phyloP scores from a whole-genome alignment of 2,329 filamentous ascomycete genomes.

The Pseudogymnoascus pannorum region DNA sequence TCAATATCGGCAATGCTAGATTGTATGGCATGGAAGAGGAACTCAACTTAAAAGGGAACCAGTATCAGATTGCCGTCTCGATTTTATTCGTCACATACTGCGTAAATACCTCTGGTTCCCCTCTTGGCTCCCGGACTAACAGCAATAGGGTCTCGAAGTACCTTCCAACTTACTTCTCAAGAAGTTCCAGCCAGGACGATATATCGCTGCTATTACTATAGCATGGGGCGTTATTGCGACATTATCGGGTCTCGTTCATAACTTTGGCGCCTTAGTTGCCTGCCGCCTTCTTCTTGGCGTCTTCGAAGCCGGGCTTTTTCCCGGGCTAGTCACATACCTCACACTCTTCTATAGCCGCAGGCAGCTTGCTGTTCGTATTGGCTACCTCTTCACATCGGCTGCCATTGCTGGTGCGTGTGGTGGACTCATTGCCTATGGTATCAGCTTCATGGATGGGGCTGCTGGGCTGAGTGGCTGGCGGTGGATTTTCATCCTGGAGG shows the following conservation, averaged over 20 bases:
- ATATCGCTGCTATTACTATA: slow-evolving; percentile 40
- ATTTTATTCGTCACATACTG: slow-evolving; percentile 45
- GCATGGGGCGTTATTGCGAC: slow-evolving; percentile 46
- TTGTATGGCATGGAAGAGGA: slow-evolving; percentile 52
- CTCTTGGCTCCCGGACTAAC: background rate
- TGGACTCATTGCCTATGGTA: slow-evolving; percentile 57
- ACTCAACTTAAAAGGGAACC: slow-evolving; percentile 42
- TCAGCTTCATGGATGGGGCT: slow-evolving; percentile 55
- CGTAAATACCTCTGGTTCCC: slow-evolving; percentile 27
- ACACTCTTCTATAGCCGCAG: slow-evolving; percentile 58
- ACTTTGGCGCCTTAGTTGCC: slow-evolving; percentile 44
- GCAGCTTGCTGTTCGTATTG: slow-evolving; percentile 54
- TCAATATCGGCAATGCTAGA: slow-evolving; percentile 53
- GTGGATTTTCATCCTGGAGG: slow-evolving; percentile 52
- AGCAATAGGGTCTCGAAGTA: slow-evolving; percentile 33
- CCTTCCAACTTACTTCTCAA: slow-evolving; percentile 41
- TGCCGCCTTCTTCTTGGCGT: slow-evolving; percentile 49
- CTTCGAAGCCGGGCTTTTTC: slow-evolving; percentile 53
- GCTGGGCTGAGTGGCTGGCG: slow-evolving; percentile 54
- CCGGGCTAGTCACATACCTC: slow-evolving; percentile 50
- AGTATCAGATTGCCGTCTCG: slow-evolving; percentile 50
- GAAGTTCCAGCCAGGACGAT: slow-evolving; percentile 38
- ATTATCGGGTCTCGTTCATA: slow-evolving; percentile 46
- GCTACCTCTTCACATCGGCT: slow-evolving; percentile 54
- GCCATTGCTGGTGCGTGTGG: slow-evolving; percentile 57